Conservation (phyloP, 495 filamentous ascomycete species). For the Collariella sp. region DNA sequence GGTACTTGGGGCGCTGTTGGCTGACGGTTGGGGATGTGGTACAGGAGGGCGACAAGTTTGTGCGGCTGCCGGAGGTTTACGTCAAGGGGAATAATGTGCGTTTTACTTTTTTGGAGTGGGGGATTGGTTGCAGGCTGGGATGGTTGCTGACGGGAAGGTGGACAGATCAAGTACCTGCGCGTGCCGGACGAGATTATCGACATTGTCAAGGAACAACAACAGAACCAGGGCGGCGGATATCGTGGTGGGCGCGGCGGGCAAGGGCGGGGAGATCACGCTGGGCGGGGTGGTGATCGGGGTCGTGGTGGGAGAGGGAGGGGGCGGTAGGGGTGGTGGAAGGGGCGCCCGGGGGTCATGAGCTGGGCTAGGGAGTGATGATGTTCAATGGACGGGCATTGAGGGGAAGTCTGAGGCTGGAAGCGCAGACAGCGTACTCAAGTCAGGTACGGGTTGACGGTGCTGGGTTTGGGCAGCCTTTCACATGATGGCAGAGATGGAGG, state of each 20-base stretch:
- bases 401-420: neutral
- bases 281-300: constrained; percentile 37
- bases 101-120: neutral
- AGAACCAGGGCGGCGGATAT: constrained; percentile 50
- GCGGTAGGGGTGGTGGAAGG: constrained; percentile 26
- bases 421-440: neutral
- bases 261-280: constrained; percentile 51
- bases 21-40: constrained; percentile 6
- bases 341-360: constrained; percentile 4
- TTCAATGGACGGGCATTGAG: neutral
- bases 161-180: constrained; percentile 93
- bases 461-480: too few species aligned
- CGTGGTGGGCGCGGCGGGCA: constrained; percentile 61
- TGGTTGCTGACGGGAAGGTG: neutral
- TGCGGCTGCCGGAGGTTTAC: constrained; percentile 84
- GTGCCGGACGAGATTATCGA: constrained; percentile 95
- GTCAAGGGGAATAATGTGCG: constrained; percentile 92
- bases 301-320: constrained; percentile 44
- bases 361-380: neutral
- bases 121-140: neutral
- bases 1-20: neutral
- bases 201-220: constrained; percentile 84
- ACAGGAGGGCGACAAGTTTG: constrained; percentile 86
- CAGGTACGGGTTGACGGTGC: too few species aligned
- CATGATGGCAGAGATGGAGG: neutral